These are phyloP conservation scores for Dittrichia graveolens DNA, from an alignment of 129 eudicot species.

Conservation along the genomic window DNA sequence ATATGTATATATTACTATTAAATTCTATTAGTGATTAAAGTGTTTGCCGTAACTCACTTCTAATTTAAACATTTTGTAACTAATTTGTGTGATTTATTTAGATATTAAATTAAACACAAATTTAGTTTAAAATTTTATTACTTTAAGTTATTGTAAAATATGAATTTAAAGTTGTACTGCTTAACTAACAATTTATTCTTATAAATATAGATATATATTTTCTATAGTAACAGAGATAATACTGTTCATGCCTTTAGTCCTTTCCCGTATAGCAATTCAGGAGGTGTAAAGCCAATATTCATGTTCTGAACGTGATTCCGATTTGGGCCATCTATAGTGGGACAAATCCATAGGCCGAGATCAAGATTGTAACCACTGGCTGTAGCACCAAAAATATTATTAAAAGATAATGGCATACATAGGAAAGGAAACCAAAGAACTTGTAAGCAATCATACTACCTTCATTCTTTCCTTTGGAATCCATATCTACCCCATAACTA, in stretches of 20 bases:
- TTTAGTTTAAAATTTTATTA: too few relatives aligned
- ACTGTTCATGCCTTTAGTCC: slow-evolving; percentile 46
- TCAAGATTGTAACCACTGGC: slow-evolving; percentile 63
- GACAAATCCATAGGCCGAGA: slow-evolving; percentile 71
- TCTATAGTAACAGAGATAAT: too few relatives aligned
- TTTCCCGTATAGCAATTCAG: slow-evolving; percentile 46
- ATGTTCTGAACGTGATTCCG: slow-evolving; percentile 32
- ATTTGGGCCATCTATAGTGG: slow-evolving; percentile 45
- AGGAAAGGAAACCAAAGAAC: slow-evolving; percentile 11
- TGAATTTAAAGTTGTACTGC: too few relatives aligned
- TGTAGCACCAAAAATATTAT: slow-evolving; percentile 28
- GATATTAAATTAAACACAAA: too few relatives aligned
- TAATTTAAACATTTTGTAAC: too few relatives aligned
- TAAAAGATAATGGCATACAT: not conserved
- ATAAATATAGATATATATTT: too few relatives aligned
- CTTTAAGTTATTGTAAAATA: too few relatives aligned
- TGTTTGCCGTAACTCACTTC: too few relatives aligned
- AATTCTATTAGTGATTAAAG: too few relatives aligned
- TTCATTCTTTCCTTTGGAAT: slow-evolving; percentile 37
- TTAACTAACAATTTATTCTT: too few relatives aligned
- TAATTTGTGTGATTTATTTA: too few relatives aligned
- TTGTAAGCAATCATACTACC: slow-evolving; percentile 39
- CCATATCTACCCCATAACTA: slow-evolving; percentile 40
- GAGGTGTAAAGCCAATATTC: slow-evolving; percentile 34
- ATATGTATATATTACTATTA: too few relatives aligned